Base-by-base conservation (phyloP, 2,329 filamentous ascomycete species). In the Colletotrichum viniferum region DNA sequence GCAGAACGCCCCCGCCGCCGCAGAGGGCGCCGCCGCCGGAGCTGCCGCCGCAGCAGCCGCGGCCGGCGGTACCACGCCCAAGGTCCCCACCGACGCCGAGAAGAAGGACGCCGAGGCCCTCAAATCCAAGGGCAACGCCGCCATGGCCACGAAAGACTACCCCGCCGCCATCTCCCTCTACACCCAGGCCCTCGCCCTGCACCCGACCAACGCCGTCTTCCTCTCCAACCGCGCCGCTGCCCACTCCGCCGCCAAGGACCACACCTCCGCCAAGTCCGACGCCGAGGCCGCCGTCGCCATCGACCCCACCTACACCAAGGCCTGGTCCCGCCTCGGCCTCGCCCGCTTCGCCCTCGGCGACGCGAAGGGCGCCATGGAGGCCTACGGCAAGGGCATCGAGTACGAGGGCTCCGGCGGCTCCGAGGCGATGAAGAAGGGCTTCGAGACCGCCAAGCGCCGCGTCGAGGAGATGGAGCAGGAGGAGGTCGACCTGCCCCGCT, bases 371-470 rank as follows among this genome's bases (percentile, higher is more conserved):
- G 94, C 94, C 78, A 98, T 98, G 93, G 96, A 98, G 81, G 97
- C 97, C 21, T 99, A 99, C 86, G 88, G 93, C 85, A 92, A 95
- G 84, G 97, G 97, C 69, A 98, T 99, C 82, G 95, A 98, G 83
- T 91, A 95, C 78, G 97, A 99, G 86, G 96, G 97, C 67, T 97
- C 93, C 82, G 97, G 97, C 69, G 97, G 97, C 77, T 97, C 95
- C 79, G 96, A 98, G 18, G 96, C 96, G 76, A 98, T 98, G 97
- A 96, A 96, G 89, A 97, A 96, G 87, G 97, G 97, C 24, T 97
- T 91, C 83, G 96, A 98, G 90, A 98, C 97, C 18, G 96, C 96
- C 69, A 97, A 94, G 90, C 92, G 92, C 81, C 92, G 94, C 81
- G 93, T 97, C 61, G 95, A 96, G 78, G 96, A 98, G 85, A 91